Conservation (phyloP, 2,329 filamentous ascomycete genomes). For the Fusarium odoratissimum region DNA sequence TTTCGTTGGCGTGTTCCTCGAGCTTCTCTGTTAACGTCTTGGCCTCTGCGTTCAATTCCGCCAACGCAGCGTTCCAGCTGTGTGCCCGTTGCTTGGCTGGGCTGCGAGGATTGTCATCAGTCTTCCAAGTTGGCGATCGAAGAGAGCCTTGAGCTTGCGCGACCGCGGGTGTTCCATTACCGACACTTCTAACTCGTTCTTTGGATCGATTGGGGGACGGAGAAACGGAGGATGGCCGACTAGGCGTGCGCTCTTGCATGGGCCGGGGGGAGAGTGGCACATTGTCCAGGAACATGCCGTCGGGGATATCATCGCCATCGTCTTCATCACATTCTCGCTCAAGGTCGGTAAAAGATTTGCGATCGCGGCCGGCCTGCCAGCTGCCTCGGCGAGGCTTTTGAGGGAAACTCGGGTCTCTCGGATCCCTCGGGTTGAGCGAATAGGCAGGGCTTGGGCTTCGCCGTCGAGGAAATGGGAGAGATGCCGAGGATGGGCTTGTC, state of each 20-base stretch:
- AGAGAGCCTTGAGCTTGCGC: constrained; percentile 70
- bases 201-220: constrained; percentile 66
- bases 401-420: constrained; percentile 55
- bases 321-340: constrained; percentile 83
- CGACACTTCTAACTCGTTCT: constrained; percentile 65
- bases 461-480: constrained; percentile 53
- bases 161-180: constrained; percentile 72
- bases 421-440: constrained; percentile 58
- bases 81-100: constrained; percentile 69
- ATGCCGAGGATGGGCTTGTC: constrained; percentile 50
- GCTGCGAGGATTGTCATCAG: constrained; percentile 56
- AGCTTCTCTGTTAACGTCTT: constrained; percentile 81
- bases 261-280: constrained; percentile 83
- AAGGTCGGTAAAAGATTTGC: constrained; percentile 76
- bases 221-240: constrained; percentile 63
- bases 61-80: constrained; percentile 79
- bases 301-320: constrained; percentile 81
- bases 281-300: constrained; percentile 83
- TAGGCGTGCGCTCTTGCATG: constrained; percentile 64
- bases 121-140: constrained; percentile 66
- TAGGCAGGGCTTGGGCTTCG: constrained; percentile 65
- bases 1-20: constrained; percentile 80
- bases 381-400: constrained; percentile 67
- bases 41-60: constrained; percentile 77
- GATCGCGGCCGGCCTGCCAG: constrained; percentile 75